Percentiles rank a stretch among this genome's conserved stretches.
These are phyloP conservation scores for Capronia epimyces DNA, from an alignment of 2,329 filamentous ascomycete species.

Conservation along the genomic window DNA sequence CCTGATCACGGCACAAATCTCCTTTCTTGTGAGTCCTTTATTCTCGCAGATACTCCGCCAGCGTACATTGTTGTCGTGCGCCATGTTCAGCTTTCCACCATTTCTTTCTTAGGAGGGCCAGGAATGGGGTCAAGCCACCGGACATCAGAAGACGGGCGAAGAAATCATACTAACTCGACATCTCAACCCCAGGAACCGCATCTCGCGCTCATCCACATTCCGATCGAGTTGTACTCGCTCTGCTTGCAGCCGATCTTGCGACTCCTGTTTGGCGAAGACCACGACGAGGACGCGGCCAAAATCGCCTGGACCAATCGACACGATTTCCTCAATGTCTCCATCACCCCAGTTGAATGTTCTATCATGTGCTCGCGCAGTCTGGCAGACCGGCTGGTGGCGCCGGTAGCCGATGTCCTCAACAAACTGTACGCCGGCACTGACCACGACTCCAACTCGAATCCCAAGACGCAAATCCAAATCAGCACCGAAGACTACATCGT, in stretches of 20 bases:
- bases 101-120: neutral
- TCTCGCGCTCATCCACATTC: conserved; percentile 85
- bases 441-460: conserved; percentile 33
- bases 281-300: conserved; percentile 35
- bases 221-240: conserved; percentile 66
- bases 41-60: neutral
- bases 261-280: conserved; percentile 64
- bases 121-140: conserved; percentile 1
- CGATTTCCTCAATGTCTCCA: conserved; percentile 85
- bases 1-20: conserved; percentile 29
- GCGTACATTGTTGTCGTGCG: neutral
- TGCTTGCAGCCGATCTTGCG: conserved; percentile 85
- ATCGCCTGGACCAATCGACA: conserved; percentile 51
- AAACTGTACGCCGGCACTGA: conserved; percentile 24
- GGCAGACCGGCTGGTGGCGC: conserved; percentile 68
- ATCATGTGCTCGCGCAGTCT: conserved; percentile 77
- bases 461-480: conserved; percentile 58
- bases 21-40: conserved; percentile 26
- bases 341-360: conserved; percentile 88
- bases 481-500: conserved; percentile 80
- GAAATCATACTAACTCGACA: neutral
- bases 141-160: neutral
- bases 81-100: conserved; percentile 1
- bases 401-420: conserved; percentile 61
- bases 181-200: conserved; percentile 65